phyloP scores from a whole-genome alignment of 1,284 basidiomycete genomes.

The Cutaneotrichosporon sp. region DNA sequence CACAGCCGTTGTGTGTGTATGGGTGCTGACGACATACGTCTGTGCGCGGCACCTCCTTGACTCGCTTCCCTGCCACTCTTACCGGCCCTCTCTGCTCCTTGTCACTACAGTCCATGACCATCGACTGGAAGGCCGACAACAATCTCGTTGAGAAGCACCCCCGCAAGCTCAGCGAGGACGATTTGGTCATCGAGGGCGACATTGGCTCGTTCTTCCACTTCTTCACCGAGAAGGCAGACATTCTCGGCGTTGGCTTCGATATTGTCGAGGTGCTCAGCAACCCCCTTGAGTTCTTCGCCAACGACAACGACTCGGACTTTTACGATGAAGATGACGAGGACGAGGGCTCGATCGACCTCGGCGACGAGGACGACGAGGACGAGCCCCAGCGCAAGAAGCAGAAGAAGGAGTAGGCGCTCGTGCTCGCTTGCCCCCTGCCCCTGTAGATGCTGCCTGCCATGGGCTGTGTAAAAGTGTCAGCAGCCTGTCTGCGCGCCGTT shows the following conservation, averaged over 20 bases:
- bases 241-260: constrained; percentile 25
- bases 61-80: neutral
- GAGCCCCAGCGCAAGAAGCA: constrained; percentile 42
- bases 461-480: neutral
- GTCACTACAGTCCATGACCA: constrained; percentile 35
- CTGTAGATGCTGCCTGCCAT: neutral
- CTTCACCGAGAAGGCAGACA: constrained; percentile 53
- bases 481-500: neutral
- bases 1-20: neutral
- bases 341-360: constrained; percentile 50
- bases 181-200: constrained; percentile 49
- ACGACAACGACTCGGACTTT: constrained; percentile 40
- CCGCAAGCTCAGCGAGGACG: constrained; percentile 33
- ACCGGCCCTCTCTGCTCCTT: neutral
- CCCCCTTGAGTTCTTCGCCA: constrained; percentile 42
- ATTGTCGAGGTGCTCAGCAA: constrained; percentile 43
- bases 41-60: neutral
- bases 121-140: constrained; percentile 58
- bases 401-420: constrained; percentile 8
- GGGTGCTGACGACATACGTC: neutral
- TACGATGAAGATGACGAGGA: constrained; percentile 46
- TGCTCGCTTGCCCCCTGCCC: neutral
- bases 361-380: constrained; percentile 47
- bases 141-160: constrained; percentile 55
- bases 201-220: constrained; percentile 57